Evolutionary conservation across 306 rosid genomes (phyloP).

Genomic region (Casuarina glauca): DNA sequence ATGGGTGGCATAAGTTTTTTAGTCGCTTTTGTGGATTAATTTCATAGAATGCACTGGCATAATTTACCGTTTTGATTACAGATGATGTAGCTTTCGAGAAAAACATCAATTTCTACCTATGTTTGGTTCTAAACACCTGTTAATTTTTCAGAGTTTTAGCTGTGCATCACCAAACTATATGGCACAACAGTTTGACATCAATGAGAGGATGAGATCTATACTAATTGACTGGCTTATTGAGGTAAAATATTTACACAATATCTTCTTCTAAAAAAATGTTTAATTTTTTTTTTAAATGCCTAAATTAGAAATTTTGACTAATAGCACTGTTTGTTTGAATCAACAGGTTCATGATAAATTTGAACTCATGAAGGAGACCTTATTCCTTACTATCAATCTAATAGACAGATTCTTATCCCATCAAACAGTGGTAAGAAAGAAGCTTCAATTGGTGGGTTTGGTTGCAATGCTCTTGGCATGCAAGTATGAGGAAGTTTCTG

Average conservation of each 20-base stretch:
- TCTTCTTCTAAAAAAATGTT: constrained; percentile 24
- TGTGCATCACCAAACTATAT: constrained; percentile 70
- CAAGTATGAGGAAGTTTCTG: constrained; percentile 96
- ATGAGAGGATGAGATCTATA: constrained; percentile 96
- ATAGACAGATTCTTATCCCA: constrained; percentile 80
- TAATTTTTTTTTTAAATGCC: neutral
- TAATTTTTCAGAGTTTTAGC: constrained; percentile 53
- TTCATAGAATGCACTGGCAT: neutral
- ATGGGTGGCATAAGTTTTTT: neutral
- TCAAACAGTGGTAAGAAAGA: constrained; percentile 69
- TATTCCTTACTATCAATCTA: constrained; percentile 77
- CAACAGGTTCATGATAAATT: constrained; percentile 95
- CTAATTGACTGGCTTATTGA: constrained; percentile 96
- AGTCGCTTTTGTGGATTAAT: neutral
- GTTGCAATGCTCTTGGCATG: constrained; percentile 99
- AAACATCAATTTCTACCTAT: constrained; percentile 5
- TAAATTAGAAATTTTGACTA: neutral
- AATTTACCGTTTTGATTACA: constrained; percentile 2
- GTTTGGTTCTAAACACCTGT: constrained; percentile 21
- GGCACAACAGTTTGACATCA: constrained; percentile 77
- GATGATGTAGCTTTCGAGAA: neutral
- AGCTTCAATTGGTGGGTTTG: constrained; percentile 94
- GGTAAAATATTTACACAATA: constrained; percentile 40
- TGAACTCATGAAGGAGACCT: constrained; percentile 86
- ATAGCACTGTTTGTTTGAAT: constrained; percentile 17